Evolutionary conservation across 805 yeast genomes (phyloP), one percentile per base, ranked within the genome.

Genomic region (Suhomyces xylopsoci): DNA sequence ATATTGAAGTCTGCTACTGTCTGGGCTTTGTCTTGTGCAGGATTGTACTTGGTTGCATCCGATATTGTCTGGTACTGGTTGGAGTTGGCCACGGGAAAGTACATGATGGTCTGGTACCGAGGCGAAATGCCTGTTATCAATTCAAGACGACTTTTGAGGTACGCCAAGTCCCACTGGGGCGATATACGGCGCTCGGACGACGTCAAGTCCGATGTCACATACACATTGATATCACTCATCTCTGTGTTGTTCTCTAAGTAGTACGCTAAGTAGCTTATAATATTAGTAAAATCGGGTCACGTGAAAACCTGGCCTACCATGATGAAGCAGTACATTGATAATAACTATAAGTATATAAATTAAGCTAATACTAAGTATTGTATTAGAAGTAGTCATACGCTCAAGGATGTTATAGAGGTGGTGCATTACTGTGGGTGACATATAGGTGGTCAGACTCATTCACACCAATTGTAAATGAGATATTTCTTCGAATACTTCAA

Each of bases 111-210:
- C 62, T 86, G 96, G 53, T 65, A 70, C 12, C 62, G 55, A 3
- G 89, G 85, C 4, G 84, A 82, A 25, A 90, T 80, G 2, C 97
- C 97, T 0, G 96, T 88, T 55, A 88, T 81, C 34, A 74, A 76
- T 60, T 88, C 94, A 9, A 90, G 66, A 52, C 81, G 77, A 40
- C 67, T 57, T 56, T 82, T 80, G 48, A 89, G 75, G 55, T 81
- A 70, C 6, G 66, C 67, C 14, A 88, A 51, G 0, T 81, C 66
- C 92, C 93, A 88, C 38, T 73, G 76, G 0, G 82, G 79, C 0
- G 87, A 80, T 26, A 90, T 68, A 42, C 88, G 69, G 50, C 92
- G 70, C 62, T 87, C 92, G 2, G 94, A 83, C 7, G 87, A 80
- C 1, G 88, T 86, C 59, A 84, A 69, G 22, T 76, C 77, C 2